Conservation (phyloP, 345 rosid species). For the Populus tremula region DNA sequence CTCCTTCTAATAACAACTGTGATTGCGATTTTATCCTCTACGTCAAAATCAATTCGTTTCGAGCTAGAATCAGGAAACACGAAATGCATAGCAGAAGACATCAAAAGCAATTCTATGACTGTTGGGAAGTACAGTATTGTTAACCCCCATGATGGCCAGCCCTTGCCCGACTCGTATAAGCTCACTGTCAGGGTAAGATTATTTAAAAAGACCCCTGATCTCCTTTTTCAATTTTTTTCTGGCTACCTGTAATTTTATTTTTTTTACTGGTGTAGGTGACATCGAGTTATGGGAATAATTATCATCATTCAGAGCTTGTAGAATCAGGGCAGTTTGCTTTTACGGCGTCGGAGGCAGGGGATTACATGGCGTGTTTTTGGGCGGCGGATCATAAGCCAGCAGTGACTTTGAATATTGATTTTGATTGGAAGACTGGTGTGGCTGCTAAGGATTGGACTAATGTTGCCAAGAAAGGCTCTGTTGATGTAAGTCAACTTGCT, state of each 20-base stretch:
- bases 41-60: slow-evolving; percentile 60
- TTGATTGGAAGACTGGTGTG: slow-evolving; percentile 86
- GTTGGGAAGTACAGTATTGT: slow-evolving; percentile 83
- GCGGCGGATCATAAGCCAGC: slow-evolving; percentile 58
- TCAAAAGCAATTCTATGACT: slow-evolving; percentile 74
- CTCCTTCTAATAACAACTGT: not conserved
- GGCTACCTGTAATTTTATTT: not conserved
- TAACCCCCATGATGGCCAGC: slow-evolving; percentile 61
- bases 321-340: slow-evolving; percentile 83
- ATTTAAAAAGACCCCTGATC: not conserved
- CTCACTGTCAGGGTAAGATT: slow-evolving; percentile 58
- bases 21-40: slow-evolving; percentile 24
- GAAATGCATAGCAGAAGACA: slow-evolving; percentile 87
- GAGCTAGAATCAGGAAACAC: slow-evolving; percentile 74
- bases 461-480: slow-evolving; percentile 87
- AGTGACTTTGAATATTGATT: slow-evolving; percentile 58
- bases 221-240: not conserved
- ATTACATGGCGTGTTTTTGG: slow-evolving; percentile 78
- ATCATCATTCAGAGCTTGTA: slow-evolving; percentile 62
- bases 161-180: slow-evolving; percentile 70
- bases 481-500: slow-evolving; percentile 56
- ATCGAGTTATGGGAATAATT: slow-evolving; percentile 67
- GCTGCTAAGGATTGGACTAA: slow-evolving; percentile 75
- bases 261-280: slow-evolving; percentile 52
- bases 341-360: slow-evolving; percentile 77